Evolutionary conservation across 768 basidiomycete species (phyloP).

Genomic region (Ephemerocybe angulata): DNA sequence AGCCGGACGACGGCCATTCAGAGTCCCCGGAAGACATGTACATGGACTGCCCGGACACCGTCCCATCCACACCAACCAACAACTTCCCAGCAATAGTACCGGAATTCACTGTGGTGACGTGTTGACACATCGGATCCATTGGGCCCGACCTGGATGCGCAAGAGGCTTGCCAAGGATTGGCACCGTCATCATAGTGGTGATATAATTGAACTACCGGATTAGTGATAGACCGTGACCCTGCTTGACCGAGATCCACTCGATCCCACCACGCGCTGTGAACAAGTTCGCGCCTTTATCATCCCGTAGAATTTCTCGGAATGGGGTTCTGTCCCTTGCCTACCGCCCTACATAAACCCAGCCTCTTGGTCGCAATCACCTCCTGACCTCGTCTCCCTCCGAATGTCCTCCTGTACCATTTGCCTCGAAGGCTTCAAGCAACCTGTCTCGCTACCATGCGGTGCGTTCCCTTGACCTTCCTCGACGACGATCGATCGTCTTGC

Average conservation of each 20-base stretch:
- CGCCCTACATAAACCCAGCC: constrained; percentile 3
- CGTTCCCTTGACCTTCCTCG: constrained; percentile 17
- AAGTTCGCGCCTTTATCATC: constrained; percentile 10
- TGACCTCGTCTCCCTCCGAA: constrained; percentile 12
- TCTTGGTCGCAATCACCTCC: constrained; percentile 5
- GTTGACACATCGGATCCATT: too few species aligned
- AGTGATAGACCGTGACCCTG: constrained; percentile 6
- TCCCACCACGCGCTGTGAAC: not conserved
- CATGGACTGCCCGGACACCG: too few species aligned
- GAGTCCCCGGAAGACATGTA: too few species aligned
- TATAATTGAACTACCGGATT: not conserved
- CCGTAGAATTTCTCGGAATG: constrained; percentile 12
- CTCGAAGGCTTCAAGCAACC: constrained; percentile 51
- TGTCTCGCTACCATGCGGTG: constrained; percentile 63
- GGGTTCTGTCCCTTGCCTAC: constrained; percentile 10
- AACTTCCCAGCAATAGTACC: too few species aligned
- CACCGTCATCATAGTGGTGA: not conserved
- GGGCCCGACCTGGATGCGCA: too few species aligned
- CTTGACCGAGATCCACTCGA: constrained; percentile 6
- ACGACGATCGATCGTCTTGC: not conserved
- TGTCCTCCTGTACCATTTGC: constrained; percentile 61
- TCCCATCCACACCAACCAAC: too few species aligned
- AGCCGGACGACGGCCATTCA: too few species aligned
- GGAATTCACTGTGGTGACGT: too few species aligned
- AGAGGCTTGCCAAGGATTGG: not conserved